Conservation (phyloP, 768 basidiomycete species). For the Xerocomellus chrysenteron region DNA sequence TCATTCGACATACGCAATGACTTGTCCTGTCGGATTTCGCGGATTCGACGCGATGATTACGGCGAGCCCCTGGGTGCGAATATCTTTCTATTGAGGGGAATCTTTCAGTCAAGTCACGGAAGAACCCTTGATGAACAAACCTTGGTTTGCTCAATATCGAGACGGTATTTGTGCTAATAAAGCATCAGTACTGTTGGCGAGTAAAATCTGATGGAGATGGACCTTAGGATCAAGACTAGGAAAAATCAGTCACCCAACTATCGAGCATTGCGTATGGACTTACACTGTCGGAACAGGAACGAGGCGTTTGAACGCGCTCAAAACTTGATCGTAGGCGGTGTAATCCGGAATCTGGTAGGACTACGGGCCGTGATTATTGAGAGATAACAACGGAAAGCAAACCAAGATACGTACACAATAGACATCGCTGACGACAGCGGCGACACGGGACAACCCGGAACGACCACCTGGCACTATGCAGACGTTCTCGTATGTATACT, state of each 20-base stretch:
- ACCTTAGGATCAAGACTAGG: slow-evolving; percentile 48
- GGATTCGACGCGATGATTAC: slow-evolving; percentile 92
- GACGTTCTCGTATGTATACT: slow-evolving; percentile 91
- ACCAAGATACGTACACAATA: slow-evolving; percentile 55
- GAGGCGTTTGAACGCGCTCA: slow-evolving; percentile 83
- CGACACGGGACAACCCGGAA: slow-evolving; percentile 84
- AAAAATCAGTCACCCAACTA: slow-evolving; percentile 1
- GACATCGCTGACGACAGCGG: slow-evolving; percentile 89
- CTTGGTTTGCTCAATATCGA: slow-evolving; percentile 80
- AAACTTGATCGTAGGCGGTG: slow-evolving; percentile 82
- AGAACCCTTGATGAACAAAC: slow-evolving; percentile 30
- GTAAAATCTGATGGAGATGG: slow-evolving; percentile 1
- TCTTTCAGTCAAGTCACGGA: neutral
- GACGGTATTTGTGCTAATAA: slow-evolving; percentile 59
- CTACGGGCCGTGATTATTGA: slow-evolving; percentile 32
- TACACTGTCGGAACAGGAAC: slow-evolving; percentile 90
- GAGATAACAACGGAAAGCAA: neutral
- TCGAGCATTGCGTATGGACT: slow-evolving; percentile 28
- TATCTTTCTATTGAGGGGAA: slow-evolving; percentile 56
- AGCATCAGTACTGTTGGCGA: slow-evolving; percentile 4
- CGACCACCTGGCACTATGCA: slow-evolving; percentile 95
- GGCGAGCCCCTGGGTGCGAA: slow-evolving; percentile 76
- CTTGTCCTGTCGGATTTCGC: slow-evolving; percentile 96
- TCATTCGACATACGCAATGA: slow-evolving; percentile 50
- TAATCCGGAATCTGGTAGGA: slow-evolving; percentile 93